Base-by-base conservation (phyloP, 306 rosid species). In the Rosa chinensis region DNA sequence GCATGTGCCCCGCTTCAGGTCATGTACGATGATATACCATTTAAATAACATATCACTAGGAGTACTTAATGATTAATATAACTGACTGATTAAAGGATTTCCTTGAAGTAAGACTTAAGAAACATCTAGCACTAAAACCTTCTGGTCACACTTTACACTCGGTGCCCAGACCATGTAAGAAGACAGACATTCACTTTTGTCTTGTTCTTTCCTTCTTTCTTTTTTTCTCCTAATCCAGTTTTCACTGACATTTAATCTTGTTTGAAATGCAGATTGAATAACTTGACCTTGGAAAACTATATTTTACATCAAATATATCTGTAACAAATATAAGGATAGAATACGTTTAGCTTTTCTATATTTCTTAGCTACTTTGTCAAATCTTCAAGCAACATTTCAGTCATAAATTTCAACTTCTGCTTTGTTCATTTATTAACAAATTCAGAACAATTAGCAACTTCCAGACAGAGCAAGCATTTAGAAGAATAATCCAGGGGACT, bases 401-500 rank as follows among this genome's bases (percentile, higher is more conserved):
- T 35, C 66, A 77, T 23, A 68, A 16, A 69, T 23, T 72, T 35
- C 37, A 13, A 37, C 63, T 16, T 44, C 14, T 14, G 20, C 20
- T 75, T 35, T 16, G 13, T 32, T 18, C 44, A 1, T 43, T 75
- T 45, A 25, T 55, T n/a, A 47, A 5, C 35, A 80, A 53, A 62
- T 50, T 68, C 11, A 8, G 47, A 58, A 20, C 6, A 72, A 75
- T 70, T 40, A 73, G 59, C 40, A n/a, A 70, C 56, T 48, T 49
- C 68, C 42, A 66, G 63, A 55, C 37, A 72, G 50, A 39, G 47
- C 20, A 25, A 25, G 52, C 6, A 18, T 59, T 53, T 66, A 28
- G 72, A 47, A 62, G 64, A 14, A 47, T 71, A 75, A 77, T 69
- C 63, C 55, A 66, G 78, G 52, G 48, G 79, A 84, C 99, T 91